Base-by-base conservation (phyloP, 2,329 filamentous ascomycete genomes). In the Penicillium crustosum region DNA sequence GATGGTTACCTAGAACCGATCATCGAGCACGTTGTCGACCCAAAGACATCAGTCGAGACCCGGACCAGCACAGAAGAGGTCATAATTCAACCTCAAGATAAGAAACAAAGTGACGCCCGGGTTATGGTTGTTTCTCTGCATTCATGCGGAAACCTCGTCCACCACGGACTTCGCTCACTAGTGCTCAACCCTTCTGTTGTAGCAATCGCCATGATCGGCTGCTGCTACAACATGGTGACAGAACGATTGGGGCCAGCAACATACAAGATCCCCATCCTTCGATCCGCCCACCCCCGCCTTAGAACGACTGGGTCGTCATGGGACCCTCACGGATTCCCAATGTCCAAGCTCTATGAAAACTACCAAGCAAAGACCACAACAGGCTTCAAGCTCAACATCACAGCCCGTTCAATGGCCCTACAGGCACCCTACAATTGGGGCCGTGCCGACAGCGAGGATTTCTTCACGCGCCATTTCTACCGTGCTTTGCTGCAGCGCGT, bases 351-450 rank as follows among this genome's bases (percentile, higher is more conserved):
- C 15, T 80, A 97, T 49, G 80, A 79, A 57, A 72, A 81, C 70
- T 75, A 85, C 73, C 70, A 76, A 4, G 83, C 88, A 66, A 74
- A 79, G 21, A 78, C 76, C 17, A 79, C 81, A 9, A 73, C 74
- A 25, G 91, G 92, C 2, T 82, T 97, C 47, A 84, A 90, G 25
- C 82, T 97, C 57, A 97, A 99, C 75, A 96, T 97, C 70, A 99
- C 94, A 4, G 92, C 94, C 1, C 86, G 94, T 44, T 96, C 96
- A 89, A 97, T 97, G 93, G 93, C 93, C 3, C 93, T 95, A 49
- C 94, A 99, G 77, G 94, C 94, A 8, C 93, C 94, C 1, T 82
- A 87, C 59, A 99, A 99, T 78, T 99, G 94, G 94, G 89, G 89
- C 2, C 79, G 81, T 25, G 79, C 82, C 29, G 93, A 96, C 60